Conservation (phyloP, 129 eudicot genomes). For the Flaveria robusta region DNA sequence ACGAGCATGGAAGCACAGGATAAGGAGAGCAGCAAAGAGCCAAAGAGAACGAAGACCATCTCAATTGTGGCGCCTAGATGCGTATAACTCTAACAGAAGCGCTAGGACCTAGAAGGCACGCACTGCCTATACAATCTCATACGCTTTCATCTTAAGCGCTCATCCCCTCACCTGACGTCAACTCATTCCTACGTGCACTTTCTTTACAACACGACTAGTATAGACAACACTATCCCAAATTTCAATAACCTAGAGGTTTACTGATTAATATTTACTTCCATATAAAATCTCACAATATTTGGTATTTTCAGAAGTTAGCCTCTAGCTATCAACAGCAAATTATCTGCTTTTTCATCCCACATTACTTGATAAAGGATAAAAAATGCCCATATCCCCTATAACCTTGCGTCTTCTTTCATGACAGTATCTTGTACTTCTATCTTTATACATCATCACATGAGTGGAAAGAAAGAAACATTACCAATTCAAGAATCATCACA, state of each 20-base stretch:
- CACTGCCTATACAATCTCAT: too few species aligned
- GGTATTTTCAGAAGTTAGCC: too few species aligned
- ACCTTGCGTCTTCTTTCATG: not conserved
- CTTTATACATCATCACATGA: slow-evolving; percentile 8
- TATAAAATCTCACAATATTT: too few species aligned
- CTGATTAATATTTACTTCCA: too few species aligned
- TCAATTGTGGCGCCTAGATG: too few species aligned
- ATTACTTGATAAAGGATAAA: slow-evolving; percentile 22
- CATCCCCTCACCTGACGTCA: too few species aligned
- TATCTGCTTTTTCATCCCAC: slow-evolving; percentile 19
- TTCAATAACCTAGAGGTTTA: not conserved
- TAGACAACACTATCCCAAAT: not conserved
- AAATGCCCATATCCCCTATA: not conserved
- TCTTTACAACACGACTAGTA: not conserved
- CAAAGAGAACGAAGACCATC: too few species aligned
- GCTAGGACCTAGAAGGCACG: too few species aligned
- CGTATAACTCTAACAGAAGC: too few species aligned
- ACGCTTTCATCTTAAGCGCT: too few species aligned
- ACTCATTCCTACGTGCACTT: too few species aligned
- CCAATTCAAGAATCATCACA: slow-evolving; percentile 4
- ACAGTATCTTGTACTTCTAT: not conserved
- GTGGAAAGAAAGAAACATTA: slow-evolving; percentile 6
- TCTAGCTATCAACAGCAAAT: not conserved
- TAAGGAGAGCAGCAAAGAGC: too few species aligned
- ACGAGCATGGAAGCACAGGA: not conserved